A percentile compares a stretch with the other conserved stretches of the same genome.
phyloP scores from a whole-genome alignment of 768 basidiomycete species.

The Boletus eberwhitei region DNA sequence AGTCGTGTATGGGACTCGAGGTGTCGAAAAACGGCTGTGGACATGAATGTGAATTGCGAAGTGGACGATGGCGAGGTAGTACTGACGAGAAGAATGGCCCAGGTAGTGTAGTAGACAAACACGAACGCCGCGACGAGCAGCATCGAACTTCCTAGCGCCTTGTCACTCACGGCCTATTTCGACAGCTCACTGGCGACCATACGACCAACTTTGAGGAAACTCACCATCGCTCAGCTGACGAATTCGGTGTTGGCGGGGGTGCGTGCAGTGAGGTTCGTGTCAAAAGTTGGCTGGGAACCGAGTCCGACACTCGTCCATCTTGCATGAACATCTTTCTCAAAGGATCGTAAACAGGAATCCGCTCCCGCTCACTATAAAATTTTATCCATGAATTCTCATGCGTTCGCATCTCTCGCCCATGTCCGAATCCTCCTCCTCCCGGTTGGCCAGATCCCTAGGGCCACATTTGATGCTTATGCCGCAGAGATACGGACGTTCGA shows the following conservation, averaged over 20 bases:
- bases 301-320: not conserved
- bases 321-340: slow-evolving; percentile 1
- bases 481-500: slow-evolving; percentile 72
- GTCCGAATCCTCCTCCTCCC: slow-evolving; percentile 84
- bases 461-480: slow-evolving; percentile 73
- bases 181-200: slow-evolving; percentile 4
- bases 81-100: slow-evolving; percentile 84
- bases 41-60: slow-evolving; percentile 6
- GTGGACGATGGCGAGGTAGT: not conserved
- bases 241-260: not conserved
- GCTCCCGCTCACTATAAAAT: not conserved
- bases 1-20: slow-evolving; percentile 66
- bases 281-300: slow-evolving; percentile 13
- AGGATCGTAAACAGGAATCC: not conserved
- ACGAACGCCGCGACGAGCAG: slow-evolving; percentile 70
- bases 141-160: slow-evolving; percentile 74
- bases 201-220: slow-evolving; percentile 1
- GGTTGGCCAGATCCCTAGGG: slow-evolving; percentile 67
- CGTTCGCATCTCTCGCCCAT: slow-evolving; percentile 82
- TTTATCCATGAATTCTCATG: slow-evolving; percentile 58
- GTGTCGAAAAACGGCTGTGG: slow-evolving; percentile 79
- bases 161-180: slow-evolving; percentile 72
- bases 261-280: slow-evolving; percentile 9
- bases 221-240: slow-evolving; percentile 25
- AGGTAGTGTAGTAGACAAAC: slow-evolving; percentile 88